phyloP scores from a whole-genome alignment of 371 early-diverging fungal genomes.

The Mucor sp. region DNA sequence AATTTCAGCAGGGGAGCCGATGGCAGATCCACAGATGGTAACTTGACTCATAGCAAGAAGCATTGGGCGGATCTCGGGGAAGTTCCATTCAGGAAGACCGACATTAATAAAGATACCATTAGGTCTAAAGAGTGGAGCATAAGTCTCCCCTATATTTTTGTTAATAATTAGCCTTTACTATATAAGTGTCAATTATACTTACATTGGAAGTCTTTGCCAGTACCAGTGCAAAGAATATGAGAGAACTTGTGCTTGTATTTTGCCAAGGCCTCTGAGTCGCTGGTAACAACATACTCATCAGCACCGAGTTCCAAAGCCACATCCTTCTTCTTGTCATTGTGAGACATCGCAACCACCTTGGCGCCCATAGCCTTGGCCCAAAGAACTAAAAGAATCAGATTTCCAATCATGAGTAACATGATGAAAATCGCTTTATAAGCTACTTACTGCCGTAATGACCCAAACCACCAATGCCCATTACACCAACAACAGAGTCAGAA shows the following conservation, averaged over 20 bases:
- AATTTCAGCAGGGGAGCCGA: slow-evolving; percentile 57
- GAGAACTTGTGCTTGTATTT: slow-evolving; percentile 39
- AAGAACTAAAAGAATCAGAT: slow-evolving; percentile 18
- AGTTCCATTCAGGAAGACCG: slow-evolving; percentile 59
- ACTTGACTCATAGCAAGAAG: slow-evolving; percentile 35
- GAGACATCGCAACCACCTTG: slow-evolving; percentile 52
- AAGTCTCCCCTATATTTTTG: slow-evolving; percentile 38
- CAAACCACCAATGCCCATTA: slow-evolving; percentile 63
- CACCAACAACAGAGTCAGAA: slow-evolving; percentile 57
- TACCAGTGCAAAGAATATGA: slow-evolving; percentile 45
- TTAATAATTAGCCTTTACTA: slow-evolving; percentile 3
- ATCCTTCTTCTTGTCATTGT: slow-evolving; percentile 37
- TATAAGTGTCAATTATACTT: slow-evolving; percentile 2
- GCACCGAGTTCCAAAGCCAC: slow-evolving; percentile 37
- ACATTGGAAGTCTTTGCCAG: slow-evolving; percentile 31
- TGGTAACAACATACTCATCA: slow-evolving; percentile 34
- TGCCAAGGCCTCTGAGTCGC: slow-evolving; percentile 55
- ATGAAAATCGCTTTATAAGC: too few relatives aligned
- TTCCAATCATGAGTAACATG: not conserved
- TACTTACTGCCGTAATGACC: slow-evolving; percentile 60
- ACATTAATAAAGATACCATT: slow-evolving; percentile 58
- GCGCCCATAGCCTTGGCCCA: slow-evolving; percentile 67
- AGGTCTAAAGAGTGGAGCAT: slow-evolving; percentile 27
- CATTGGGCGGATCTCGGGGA: slow-evolving; percentile 24
- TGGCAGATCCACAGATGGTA: slow-evolving; percentile 63